These are phyloP conservation scores for Entonaema liquescens DNA, from an alignment of 495 filamentous ascomycete genomes.

Conservation along the genomic window DNA sequence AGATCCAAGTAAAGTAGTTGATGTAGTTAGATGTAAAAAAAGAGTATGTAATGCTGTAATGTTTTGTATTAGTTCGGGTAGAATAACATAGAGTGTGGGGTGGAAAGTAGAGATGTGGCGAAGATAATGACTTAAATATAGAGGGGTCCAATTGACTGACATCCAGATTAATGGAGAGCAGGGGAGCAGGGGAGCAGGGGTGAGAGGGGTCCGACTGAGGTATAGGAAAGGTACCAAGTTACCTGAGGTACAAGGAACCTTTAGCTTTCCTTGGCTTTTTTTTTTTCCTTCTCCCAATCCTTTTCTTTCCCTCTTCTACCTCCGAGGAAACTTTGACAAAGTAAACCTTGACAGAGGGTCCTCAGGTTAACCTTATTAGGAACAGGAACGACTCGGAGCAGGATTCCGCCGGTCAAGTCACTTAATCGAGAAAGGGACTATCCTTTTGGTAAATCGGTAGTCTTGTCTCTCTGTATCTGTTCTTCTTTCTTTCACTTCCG, in stretches of 20 bases:
- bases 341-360: conserved; percentile 20
- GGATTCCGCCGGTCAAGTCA: conserved; percentile 33
- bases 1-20: conserved; percentile 2
- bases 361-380: conserved; percentile 35
- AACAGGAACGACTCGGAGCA: conserved; percentile 30
- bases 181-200: conserved; percentile 8
- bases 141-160: conserved; percentile 24
- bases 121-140: conserved; percentile 31
- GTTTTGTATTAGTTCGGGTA: conserved; percentile 27
- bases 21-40: conserved; percentile 1
- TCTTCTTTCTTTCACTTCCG: conserved; percentile 25
- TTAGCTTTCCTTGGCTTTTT: neutral
- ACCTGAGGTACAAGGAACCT: conserved; percentile 30
- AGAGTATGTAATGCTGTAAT: conserved; percentile 4
- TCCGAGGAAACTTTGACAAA: conserved; percentile 33
- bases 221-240: conserved; percentile 17
- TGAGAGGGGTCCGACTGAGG: conserved; percentile 21
- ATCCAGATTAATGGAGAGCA: conserved; percentile 8
- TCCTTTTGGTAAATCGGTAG: conserved; percentile 14
- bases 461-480: conserved; percentile 14
- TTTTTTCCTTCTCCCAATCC: neutral
- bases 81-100: conserved; percentile 36
- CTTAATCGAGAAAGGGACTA: conserved; percentile 30
- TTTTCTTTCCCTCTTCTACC: conserved; percentile 15
- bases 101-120: conserved; percentile 34